Conservation (phyloP, 1,139 yeast species). For the Debaryomyces subglobosus region DNA sequence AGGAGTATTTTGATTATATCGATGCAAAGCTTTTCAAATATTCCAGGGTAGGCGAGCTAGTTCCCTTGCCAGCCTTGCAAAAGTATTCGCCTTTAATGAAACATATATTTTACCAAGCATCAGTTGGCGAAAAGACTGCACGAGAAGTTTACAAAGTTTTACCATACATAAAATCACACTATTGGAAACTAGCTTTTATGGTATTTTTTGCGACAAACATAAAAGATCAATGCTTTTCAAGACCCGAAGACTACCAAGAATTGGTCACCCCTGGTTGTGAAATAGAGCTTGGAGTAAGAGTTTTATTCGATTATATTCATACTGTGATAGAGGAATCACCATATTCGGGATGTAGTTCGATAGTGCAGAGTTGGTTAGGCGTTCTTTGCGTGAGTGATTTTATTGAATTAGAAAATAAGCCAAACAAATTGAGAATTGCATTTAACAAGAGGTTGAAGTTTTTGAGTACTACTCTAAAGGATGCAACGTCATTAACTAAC, state of each 20-base stretch:
- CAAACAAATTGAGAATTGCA: constrained; percentile 35
- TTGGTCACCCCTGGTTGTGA: background rate
- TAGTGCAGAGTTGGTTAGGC: constrained; percentile 40
- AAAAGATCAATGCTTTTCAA: constrained; percentile 58
- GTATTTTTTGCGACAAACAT: constrained; percentile 54
- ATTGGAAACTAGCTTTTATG: constrained; percentile 58
- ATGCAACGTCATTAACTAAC: constrained; percentile 35
- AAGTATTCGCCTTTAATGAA: constrained; percentile 55
- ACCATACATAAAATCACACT: constrained; percentile 46
- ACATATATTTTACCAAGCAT: constrained; percentile 48
- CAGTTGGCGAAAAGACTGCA: constrained; percentile 40
- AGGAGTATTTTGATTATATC: constrained; percentile 47
- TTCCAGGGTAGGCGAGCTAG: constrained; percentile 37
- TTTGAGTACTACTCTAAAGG: constrained; percentile 36
- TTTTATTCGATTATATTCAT: constrained; percentile 36
- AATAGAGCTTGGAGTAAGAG: constrained; percentile 1
- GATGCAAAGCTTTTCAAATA: constrained; percentile 39
- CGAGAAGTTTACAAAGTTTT: constrained; percentile 42
- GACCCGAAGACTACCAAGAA: constrained; percentile 50
- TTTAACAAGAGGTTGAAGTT: constrained; percentile 43
- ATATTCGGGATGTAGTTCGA: constrained; percentile 27
- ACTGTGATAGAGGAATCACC: constrained; percentile 37
- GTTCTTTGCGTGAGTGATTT: constrained; percentile 42
- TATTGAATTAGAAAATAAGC: constrained; percentile 32
- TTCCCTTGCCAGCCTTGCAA: constrained; percentile 44